Percentiles rank a stretch among this genome's conserved stretches.
phyloP scores from a whole-genome alignment of 139 green algal genomes.

The Auxenochlorella protothecoides region DNA sequence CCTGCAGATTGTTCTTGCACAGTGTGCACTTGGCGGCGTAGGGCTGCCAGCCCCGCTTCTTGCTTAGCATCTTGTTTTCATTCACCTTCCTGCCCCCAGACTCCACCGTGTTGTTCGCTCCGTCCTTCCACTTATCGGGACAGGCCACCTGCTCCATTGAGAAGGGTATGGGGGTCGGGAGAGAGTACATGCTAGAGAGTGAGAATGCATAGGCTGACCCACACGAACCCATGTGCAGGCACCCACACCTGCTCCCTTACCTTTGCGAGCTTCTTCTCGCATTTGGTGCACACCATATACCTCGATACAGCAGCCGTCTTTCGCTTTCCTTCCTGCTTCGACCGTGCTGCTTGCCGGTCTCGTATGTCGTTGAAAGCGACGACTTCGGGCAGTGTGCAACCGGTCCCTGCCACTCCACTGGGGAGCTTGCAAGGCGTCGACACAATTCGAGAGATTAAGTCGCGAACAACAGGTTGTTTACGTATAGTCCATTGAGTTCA shows the following conservation, averaged over 20 bases:
- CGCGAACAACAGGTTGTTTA: too few species aligned
- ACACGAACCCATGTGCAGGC: not conserved
- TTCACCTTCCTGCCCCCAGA: slow-evolving; percentile 50
- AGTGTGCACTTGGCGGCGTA: slow-evolving; percentile 48
- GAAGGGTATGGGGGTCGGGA: too few species aligned
- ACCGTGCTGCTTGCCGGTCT: too few species aligned
- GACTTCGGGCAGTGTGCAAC: too few species aligned
- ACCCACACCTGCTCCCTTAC: slow-evolving; percentile 4
- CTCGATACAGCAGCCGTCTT: too few species aligned
- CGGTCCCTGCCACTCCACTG: too few species aligned
- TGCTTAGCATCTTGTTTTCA: slow-evolving; percentile 61
- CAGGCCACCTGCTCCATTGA: slow-evolving; percentile 22
- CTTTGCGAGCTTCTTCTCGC: slow-evolving; percentile 57
- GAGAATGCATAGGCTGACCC: not conserved
- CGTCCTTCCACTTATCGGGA: slow-evolving; percentile 59
- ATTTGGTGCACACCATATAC: slow-evolving; percentile 56
- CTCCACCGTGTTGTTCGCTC: slow-evolving; percentile 39
- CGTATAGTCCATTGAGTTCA: too few species aligned
- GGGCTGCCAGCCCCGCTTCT: slow-evolving; percentile 39
- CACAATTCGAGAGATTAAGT: too few species aligned
- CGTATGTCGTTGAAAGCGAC: too few species aligned
- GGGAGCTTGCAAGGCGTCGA: too few species aligned
- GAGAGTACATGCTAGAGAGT: not conserved
- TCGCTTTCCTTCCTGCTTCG: too few species aligned
- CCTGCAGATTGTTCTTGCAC: slow-evolving; percentile 46